Evolutionary conservation across 2,329 filamentous ascomycete species (phyloP), one percentile per base, ranked within the genome.

Genomic region (Claviceps paspali): DNA sequence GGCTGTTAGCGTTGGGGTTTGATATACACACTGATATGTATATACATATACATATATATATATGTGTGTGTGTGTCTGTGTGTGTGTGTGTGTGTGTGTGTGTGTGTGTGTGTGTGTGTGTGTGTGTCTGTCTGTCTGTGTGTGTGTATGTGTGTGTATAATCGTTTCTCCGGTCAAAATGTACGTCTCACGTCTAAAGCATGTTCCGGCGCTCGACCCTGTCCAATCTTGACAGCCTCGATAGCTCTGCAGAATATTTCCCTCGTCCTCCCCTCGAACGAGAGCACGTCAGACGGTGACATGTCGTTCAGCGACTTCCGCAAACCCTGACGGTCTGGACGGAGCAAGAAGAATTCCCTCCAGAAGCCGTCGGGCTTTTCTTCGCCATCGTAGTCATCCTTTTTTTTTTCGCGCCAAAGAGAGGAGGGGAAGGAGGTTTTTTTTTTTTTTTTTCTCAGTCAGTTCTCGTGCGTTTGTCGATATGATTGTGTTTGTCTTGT

Each of bases 321-420:
- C 45, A 98, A 63, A 34, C 76, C 71, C 4, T 66, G 56, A 38
- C 74, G 70, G 53, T 95, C 85, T 17, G 88, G 87, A 44, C 77
- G 78, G 41, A 95, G 68, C 27, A 98, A 70, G 57, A 98, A 98
- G 62, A 98, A 86, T 60, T 95, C 91, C 47, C 76, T 72, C 91
- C 91, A 98, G 62, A 95, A 98, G 30, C 86, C 88, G 42, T 94
- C 85, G 1, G 83, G 73, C 43, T 80, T 80, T 21, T 86, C 79
- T 36, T 65, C 59, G 41, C 76, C 71, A 42, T 81, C 70, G 38
- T 76, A 71, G 45, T 79, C 74, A 62, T 82, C 55, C 45, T 38
- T 35, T 28, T 39, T 22, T 5, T 22, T 5, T n/a, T n/a, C n/a
- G n/a, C n/a, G n/a, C n/a, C n/a, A n/a, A n/a, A n/a, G n/a, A n/a